Percentiles rank a stretch among this genome's conserved stretches.
Evolutionary conservation across 139 green algal species (phyloP).

Genomic region (Coccomyxa sp.): DNA sequence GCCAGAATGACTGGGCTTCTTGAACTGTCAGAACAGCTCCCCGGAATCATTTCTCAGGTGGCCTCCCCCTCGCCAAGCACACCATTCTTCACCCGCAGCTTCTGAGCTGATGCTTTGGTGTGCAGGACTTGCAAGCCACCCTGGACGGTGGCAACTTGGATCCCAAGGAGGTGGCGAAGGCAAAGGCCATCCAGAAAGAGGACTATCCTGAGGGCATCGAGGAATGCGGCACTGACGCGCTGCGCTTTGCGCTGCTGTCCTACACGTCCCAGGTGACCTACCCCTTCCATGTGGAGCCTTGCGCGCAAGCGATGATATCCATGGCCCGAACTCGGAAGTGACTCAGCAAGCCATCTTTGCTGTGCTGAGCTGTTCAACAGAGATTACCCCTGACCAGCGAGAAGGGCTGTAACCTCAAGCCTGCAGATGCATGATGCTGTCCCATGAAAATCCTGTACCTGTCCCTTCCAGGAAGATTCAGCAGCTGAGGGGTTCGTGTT

Average conservation of each 20-base stretch:
- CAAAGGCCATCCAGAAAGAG: slow-evolving; percentile 72
- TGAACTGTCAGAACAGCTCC: too few relatives aligned
- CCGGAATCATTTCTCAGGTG: too few relatives aligned
- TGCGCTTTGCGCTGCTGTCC: slow-evolving; percentile 85
- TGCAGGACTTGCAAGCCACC: slow-evolving; percentile 48
- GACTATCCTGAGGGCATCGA: slow-evolving; percentile 98
- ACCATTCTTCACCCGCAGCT: too few relatives aligned
- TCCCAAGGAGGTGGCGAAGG: slow-evolving; percentile 76
- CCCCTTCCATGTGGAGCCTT: neutral
- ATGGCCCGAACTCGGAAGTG: slow-evolving; percentile 11
- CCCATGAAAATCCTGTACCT: too few relatives aligned
- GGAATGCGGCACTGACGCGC: slow-evolving; percentile 92
- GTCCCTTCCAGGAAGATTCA: too few relatives aligned
- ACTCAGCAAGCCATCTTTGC: neutral
- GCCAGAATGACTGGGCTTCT: too few relatives aligned
- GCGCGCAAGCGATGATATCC: neutral
- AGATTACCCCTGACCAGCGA: too few relatives aligned
- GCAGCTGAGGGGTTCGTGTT: neutral
- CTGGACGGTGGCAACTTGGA: slow-evolving; percentile 86
- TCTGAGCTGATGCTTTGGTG: neutral
- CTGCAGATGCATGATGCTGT: too few relatives aligned
- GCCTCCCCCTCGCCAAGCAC: too few relatives aligned
- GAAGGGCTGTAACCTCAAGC: too few relatives aligned
- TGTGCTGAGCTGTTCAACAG: neutral
- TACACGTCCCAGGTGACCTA: slow-evolving; percentile 86